Evolutionary conservation across 2,329 filamentous ascomycete genomes (phyloP).

Genomic region (Colletotrichum tabaci): DNA sequence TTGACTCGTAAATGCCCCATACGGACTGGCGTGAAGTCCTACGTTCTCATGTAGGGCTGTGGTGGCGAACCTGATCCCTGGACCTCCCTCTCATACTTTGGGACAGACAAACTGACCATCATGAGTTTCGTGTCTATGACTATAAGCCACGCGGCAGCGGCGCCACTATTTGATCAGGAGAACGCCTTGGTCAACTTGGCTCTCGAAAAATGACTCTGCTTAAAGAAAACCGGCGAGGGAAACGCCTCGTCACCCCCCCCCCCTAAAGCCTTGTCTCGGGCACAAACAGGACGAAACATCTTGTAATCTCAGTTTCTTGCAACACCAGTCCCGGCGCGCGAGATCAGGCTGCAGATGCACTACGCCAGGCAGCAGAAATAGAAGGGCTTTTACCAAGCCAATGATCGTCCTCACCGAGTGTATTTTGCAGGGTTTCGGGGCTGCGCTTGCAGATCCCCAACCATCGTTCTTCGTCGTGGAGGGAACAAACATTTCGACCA

Average conservation of each 20-base stretch:
- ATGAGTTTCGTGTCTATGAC: neutral
- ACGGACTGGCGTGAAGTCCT: neutral
- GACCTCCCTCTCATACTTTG: slow-evolving; percentile 20
- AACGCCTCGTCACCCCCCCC: neutral
- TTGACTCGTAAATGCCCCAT: slow-evolving; percentile 22
- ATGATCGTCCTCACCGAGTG: slow-evolving; percentile 7
- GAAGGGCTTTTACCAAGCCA: slow-evolving; percentile 26
- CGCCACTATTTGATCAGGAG: neutral
- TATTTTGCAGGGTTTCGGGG: neutral
- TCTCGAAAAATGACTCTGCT: neutral
- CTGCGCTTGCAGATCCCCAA: slow-evolving; percentile 23
- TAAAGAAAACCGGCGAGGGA: neutral
- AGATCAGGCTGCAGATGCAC: slow-evolving; percentile 12
- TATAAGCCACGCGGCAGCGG: neutral
- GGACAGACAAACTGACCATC: neutral
- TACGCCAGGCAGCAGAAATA: slow-evolving; percentile 18
- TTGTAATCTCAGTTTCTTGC: neutral
- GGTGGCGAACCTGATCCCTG: slow-evolving; percentile 30
- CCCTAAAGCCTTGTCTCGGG: slow-evolving; percentile 25
- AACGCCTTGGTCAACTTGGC: neutral
- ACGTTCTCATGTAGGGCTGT: neutral
- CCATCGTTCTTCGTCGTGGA: slow-evolving; percentile 8
- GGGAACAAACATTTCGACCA: slow-evolving; percentile 6
- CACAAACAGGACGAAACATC: neutral
- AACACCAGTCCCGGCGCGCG: neutral